Conservation (phyloP, 2,329 filamentous ascomycete genomes). For the Pseudogymnoascus sp. region DNA sequence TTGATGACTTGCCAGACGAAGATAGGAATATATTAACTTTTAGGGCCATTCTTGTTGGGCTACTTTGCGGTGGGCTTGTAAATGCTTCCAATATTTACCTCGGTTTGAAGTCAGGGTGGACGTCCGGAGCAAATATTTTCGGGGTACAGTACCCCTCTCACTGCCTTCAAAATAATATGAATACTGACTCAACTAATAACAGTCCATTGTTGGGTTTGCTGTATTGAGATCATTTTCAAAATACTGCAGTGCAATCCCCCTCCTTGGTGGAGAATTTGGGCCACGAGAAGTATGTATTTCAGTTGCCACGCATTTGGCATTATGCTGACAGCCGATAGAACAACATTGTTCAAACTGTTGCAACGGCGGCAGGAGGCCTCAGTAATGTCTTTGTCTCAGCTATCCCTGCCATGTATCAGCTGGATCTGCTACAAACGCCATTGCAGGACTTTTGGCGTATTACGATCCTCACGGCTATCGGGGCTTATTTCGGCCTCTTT, state of each 20-base stretch:
- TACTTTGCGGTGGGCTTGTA: conserved; percentile 2
- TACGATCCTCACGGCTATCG: conserved; percentile 15
- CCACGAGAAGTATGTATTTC: not conserved
- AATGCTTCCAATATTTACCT: conserved; percentile 6
- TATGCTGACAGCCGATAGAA: conserved; percentile 39
- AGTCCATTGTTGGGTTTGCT: conserved; percentile 1
- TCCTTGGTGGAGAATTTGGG: not conserved
- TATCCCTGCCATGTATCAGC: conserved; percentile 38
- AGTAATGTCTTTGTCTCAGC: conserved; percentile 38
- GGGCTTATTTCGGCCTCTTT: conserved; percentile 34
- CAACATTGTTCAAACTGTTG: conserved; percentile 40
- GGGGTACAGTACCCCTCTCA: not conserved
- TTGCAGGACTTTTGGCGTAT: conserved; percentile 15
- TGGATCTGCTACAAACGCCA: conserved; percentile 29
- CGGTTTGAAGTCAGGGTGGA: conserved; percentile 2
- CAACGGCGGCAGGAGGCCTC: conserved; percentile 37
- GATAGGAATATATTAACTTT: conserved; percentile 3
- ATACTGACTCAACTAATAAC: not conserved
- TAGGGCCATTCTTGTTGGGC: not conserved
- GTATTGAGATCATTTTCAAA: conserved; percentile 5
- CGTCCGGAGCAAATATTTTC: not conserved
- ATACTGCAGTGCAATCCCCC: not conserved
- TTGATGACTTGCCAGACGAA: conserved; percentile 6
- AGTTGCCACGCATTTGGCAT: not conserved
- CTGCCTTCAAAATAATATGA: not conserved